Conservation (phyloP, 2,329 filamentous ascomycete genomes). For the Botryosphaeria dothidea region DNA sequence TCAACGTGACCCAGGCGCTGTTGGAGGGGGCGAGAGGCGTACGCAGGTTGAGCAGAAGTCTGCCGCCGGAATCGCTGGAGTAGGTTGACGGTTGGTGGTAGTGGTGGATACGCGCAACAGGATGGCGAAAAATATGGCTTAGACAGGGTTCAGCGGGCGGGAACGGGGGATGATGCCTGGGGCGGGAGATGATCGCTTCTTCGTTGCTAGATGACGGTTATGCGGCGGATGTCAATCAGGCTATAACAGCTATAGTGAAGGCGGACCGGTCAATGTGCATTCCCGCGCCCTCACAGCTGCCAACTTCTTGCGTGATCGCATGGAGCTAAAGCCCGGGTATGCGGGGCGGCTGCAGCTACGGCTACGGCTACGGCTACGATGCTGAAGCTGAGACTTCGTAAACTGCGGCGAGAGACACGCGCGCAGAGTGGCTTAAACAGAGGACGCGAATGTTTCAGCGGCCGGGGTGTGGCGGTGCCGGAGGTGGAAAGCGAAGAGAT, state of each 20-base stretch:
- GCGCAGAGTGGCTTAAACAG: not conserved
- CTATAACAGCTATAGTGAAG: not conserved
- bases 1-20: constrained; percentile 23
- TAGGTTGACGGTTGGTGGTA: not conserved
- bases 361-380: too few relatives aligned
- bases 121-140: not conserved
- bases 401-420: not conserved
- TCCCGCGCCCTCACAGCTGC: not conserved
- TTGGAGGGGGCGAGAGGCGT: constrained; percentile 34
- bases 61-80: constrained; percentile 23
- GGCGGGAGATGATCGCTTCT: not conserved
- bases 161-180: not conserved
- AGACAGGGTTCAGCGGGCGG: not conserved
- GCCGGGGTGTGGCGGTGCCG: not conserved
- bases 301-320: not conserved
- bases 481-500: not conserved
- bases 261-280: not conserved
- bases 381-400: not conserved
- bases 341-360: not conserved
- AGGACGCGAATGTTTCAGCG: not conserved
- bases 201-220: not conserved
- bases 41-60: constrained; percentile 34
- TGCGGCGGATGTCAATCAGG: not conserved
- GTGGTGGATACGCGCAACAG: not conserved
- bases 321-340: not conserved